Conservation (phyloP, 495 filamentous ascomycete genomes). For the Aspergillus conjunctus region DNA sequence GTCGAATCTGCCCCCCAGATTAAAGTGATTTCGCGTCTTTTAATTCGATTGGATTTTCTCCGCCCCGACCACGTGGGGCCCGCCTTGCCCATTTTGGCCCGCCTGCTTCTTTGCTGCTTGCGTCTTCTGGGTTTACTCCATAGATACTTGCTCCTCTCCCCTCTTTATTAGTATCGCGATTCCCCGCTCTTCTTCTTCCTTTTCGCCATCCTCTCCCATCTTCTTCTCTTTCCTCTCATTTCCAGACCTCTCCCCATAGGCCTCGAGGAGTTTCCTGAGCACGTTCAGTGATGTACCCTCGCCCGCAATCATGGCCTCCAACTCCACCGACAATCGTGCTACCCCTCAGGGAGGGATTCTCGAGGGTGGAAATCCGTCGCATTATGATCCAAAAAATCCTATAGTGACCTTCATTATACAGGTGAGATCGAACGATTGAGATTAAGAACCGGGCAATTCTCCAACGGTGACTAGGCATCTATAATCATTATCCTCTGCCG, state of each 20-base stretch:
- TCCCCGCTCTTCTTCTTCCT: neutral
- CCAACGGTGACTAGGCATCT: slow-evolving; percentile 58
- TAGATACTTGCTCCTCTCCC: neutral
- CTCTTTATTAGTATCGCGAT: neutral
- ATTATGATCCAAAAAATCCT: slow-evolving; percentile 78
- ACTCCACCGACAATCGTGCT: slow-evolving; percentile 23
- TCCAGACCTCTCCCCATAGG: neutral
- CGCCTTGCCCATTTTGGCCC: slow-evolving; percentile 11
- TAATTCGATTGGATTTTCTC: slow-evolving; percentile 2
- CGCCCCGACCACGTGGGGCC: slow-evolving; percentile 9
- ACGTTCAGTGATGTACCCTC: slow-evolving; percentile 1
- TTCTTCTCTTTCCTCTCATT: neutral
- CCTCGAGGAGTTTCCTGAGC: slow-evolving; percentile 3
- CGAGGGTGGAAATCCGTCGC: slow-evolving; percentile 70
- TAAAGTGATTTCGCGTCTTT: slow-evolving; percentile 6
- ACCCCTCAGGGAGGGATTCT: slow-evolving; percentile 60
- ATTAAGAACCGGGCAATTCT: neutral
- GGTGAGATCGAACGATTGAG: slow-evolving; percentile 47
- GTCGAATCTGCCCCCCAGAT: slow-evolving; percentile 1
- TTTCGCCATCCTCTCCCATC: neutral
- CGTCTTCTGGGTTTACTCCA: too few species aligned
- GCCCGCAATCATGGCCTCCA: slow-evolving; percentile 19
- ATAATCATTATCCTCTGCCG: slow-evolving; percentile 93
- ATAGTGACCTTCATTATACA: slow-evolving; percentile 94
- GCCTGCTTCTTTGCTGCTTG: neutral